These are phyloP conservation scores for Stephanodiscus minutulus DNA, from an alignment of 108 stramenopile species.

Conservation along the genomic window DNA sequence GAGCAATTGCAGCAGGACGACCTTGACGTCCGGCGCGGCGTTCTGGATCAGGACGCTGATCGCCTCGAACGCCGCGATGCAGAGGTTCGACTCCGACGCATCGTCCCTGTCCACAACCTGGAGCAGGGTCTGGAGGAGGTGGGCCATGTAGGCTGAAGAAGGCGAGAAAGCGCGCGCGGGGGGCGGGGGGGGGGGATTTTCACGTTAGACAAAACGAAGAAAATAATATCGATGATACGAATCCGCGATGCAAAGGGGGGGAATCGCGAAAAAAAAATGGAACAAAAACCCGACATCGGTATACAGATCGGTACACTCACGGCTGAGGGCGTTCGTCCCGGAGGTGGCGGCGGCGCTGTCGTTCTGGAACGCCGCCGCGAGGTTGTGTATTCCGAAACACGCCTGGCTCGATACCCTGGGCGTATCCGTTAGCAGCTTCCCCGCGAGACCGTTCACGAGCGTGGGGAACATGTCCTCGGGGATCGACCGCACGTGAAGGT, in stretches of 20 bases:
- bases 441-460: constrained; percentile 73
- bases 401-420: constrained; percentile 87
- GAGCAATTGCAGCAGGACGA: constrained; percentile 67
- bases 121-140: constrained; percentile 79
- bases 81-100: constrained; percentile 79
- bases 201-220: no score
- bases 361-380: constrained; percentile 81
- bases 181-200: background rate
- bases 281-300: background rate
- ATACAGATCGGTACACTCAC: no score
- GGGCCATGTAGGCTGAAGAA: constrained; percentile 68
- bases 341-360: constrained; percentile 54
- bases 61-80: constrained; percentile 86
- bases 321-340: constrained; percentile 74
- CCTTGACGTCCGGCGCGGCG: constrained; percentile 77
- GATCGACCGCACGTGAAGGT: constrained; percentile 80
- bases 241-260: no score
- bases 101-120: constrained; percentile 85
- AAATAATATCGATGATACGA: no score
- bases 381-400: constrained; percentile 90
- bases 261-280: no score
- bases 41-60: constrained; percentile 84
- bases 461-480: constrained; percentile 79
- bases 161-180: background rate
- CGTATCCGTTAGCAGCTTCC: constrained; percentile 69